Conservation (phyloP, 257 asterid species). For the Catharanthus roseus region DNA sequence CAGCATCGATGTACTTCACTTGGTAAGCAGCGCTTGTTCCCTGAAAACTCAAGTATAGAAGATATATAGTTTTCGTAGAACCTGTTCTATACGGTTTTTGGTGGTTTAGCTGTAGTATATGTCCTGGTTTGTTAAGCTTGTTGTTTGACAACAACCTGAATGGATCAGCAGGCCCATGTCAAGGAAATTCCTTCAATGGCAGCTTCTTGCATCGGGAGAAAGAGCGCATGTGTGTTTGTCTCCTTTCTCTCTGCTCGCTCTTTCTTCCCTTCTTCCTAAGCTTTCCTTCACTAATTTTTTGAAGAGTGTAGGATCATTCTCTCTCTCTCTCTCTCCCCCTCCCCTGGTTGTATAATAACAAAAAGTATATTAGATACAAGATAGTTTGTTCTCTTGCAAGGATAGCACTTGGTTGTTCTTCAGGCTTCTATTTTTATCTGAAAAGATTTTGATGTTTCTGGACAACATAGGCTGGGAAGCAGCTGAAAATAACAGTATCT, state of each 20-base stretch:
- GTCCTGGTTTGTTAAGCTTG: conserved; percentile 49
- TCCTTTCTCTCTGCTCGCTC: conserved; percentile 97
- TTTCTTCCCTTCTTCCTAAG: conserved; percentile 72
- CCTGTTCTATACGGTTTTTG: conserved; percentile 33
- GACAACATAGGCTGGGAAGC: not conserved
- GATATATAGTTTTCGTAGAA: conserved; percentile 22
- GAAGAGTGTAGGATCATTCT: conserved; percentile 21
- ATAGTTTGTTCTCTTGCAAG: not conserved
- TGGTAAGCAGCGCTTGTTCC: conserved; percentile 55
- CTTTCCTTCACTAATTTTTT: conserved; percentile 37
- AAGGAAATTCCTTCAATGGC: conserved; percentile 98
- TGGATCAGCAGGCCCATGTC: conserved; percentile 99
- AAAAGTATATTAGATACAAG: not conserved
- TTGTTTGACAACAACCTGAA: conserved; percentile 83
- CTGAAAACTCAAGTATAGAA: conserved; percentile 21
- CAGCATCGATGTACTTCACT: conserved; percentile 96
- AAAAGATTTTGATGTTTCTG: not conserved
- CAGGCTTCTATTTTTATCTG: not conserved
- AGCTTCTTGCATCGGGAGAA: conserved; percentile 96
- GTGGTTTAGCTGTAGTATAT: conserved; percentile 51
- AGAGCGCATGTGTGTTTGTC: conserved; percentile 99
- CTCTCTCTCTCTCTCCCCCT: conserved; percentile 3
- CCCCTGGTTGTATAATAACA: not conserved
- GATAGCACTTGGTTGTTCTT: not conserved
- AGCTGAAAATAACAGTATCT: not conserved